These are phyloP conservation scores for Cinchona pubescens DNA, from an alignment of 257 asterid species.

Conservation along the genomic window DNA sequence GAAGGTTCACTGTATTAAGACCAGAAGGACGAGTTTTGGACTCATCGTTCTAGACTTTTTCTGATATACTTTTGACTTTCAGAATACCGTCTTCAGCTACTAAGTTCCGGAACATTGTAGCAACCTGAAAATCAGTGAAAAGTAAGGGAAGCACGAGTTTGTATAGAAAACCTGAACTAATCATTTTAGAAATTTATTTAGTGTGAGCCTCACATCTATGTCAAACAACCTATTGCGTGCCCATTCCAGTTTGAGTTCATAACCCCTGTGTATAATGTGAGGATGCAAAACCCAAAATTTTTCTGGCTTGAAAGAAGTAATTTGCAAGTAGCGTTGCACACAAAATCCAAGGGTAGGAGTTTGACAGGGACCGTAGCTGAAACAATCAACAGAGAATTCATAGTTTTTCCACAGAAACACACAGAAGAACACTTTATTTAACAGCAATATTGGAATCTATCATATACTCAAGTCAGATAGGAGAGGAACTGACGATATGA, in stretches of 20 bases:
- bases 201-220: constrained; percentile 55
- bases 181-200: constrained; percentile 4
- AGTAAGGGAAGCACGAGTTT: constrained; percentile 23
- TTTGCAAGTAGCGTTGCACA: constrained; percentile 82
- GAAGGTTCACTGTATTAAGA: constrained; percentile 89
- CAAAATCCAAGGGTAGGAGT: constrained; percentile 94
- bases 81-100: constrained; percentile 56
- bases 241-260: constrained; percentile 86
- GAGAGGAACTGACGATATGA: constrained; percentile 72
- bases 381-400: constrained; percentile 22
- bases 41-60: constrained; percentile 77
- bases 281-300: constrained; percentile 81
- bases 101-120: constrained; percentile 60
- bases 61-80: constrained; percentile 58
- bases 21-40: constrained; percentile 77
- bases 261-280: constrained; percentile 61
- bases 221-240: constrained; percentile 78
- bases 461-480: constrained; percentile 4
- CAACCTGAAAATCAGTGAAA: constrained; percentile 43
- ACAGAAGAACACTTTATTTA: background rate
- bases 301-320: constrained; percentile 76
- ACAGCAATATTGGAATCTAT: background rate
- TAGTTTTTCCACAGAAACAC: background rate
- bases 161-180: background rate
- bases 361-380: constrained; percentile 95